Percentiles rank a stretch among this genome's conserved stretches.
These are phyloP conservation scores for Colletotrichum phormii DNA, from an alignment of 2,329 filamentous ascomycete species.

Conservation along the genomic window DNA sequence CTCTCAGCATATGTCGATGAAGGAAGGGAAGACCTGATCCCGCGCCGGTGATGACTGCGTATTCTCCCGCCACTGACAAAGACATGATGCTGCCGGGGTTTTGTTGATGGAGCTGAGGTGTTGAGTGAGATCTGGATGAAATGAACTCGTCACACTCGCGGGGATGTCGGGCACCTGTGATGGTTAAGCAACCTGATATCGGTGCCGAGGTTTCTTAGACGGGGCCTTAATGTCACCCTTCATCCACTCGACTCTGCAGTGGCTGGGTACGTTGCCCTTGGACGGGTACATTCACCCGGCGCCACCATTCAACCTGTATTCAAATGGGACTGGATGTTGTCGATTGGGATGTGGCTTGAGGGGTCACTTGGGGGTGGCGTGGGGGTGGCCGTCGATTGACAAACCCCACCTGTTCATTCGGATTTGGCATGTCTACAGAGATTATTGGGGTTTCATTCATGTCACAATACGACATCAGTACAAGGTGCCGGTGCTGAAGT, in stretches of 20 bases:
- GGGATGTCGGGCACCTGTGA: not conserved
- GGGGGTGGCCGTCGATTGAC: not conserved
- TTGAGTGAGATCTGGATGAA: not conserved
- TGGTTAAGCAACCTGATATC: not conserved
- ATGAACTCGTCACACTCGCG: not conserved
- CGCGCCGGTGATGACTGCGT: conserved; percentile 38
- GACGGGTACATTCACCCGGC: conserved; percentile 1
- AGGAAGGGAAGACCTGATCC: conserved; percentile 40
- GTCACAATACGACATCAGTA: not conserved
- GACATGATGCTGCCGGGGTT: conserved; percentile 24
- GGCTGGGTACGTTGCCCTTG: not conserved
- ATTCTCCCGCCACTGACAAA: conserved; percentile 42
- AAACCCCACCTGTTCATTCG: not conserved
- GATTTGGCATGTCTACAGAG: not conserved
- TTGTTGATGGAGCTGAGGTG: not conserved
- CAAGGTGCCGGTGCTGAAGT: not conserved
- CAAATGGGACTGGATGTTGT: not conserved
- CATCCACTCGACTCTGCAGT: not conserved
- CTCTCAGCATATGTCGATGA: not conserved
- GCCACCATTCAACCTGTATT: too few relatives aligned
- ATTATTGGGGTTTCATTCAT: not conserved
- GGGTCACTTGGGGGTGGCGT: not conserved
- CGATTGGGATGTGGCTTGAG: not conserved
- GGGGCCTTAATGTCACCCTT: not conserved
- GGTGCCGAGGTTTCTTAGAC: not conserved